Conservation (phyloP, 2,329 filamentous ascomycete species). For the Sporothrix dimorphospora region DNA sequence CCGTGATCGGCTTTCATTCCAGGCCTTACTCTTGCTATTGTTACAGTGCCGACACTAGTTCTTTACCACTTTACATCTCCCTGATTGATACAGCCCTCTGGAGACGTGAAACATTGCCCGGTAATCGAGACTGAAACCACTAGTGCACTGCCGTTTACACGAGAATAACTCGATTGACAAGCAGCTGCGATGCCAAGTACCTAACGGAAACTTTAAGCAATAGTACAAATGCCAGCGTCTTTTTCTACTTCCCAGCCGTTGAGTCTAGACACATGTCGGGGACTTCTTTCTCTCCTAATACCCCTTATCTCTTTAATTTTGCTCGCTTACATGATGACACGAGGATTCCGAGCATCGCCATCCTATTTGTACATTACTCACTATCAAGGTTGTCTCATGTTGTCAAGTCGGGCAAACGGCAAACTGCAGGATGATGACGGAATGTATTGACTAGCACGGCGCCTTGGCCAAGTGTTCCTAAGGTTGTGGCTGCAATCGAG, state of each 20-base stretch:
- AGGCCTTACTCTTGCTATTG: neutral
- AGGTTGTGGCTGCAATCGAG: neutral
- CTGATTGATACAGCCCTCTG: no score
- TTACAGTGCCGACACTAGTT: neutral
- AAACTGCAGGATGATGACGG: neutral
- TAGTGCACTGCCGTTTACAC: no score
- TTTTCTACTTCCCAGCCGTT: neutral
- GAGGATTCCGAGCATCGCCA: neutral
- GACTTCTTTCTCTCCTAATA: neutral
- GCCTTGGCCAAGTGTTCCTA: neutral
- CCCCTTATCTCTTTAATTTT: no score
- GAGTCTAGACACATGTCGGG: neutral
- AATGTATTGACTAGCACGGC: neutral
- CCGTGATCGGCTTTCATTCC: constrained; percentile 2
- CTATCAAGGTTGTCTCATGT: no score
- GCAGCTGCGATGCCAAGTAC: neutral
- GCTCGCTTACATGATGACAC: no score
- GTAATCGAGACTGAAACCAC: no score
- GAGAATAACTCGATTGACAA: neutral
- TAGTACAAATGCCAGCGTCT: neutral
- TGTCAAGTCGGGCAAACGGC: neutral
- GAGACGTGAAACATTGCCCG: no score
- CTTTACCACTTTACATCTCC: neutral
- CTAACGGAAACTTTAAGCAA: no score
- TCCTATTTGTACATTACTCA: no score